A percentile compares a stretch with the other conserved stretches of the same genome.
Evolutionary conservation across 2,329 filamentous ascomycete genomes (phyloP).

Genomic region (Alternaria brassicae): DNA sequence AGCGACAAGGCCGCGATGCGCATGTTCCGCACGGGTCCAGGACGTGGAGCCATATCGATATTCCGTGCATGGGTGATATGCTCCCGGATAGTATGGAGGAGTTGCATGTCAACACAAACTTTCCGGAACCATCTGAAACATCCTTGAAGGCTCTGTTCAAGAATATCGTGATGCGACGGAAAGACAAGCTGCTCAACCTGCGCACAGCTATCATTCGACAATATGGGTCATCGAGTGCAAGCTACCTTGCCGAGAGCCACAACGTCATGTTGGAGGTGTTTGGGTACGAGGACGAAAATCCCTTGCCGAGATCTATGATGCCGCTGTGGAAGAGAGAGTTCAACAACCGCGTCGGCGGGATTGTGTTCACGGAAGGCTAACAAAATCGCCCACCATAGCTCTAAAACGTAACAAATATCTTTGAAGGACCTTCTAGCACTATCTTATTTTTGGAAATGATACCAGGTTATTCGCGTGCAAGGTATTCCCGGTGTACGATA

Average conservation of each 20-base stretch:
- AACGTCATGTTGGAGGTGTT: slow-evolving; percentile 34
- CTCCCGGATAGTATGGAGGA: slow-evolving; percentile 38
- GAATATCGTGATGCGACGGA: slow-evolving; percentile 35
- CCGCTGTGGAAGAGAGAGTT: slow-evolving; percentile 46
- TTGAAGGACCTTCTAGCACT: not conserved
- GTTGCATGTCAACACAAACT: slow-evolving; percentile 42
- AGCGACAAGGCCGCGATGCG: slow-evolving; percentile 31
- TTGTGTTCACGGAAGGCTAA: slow-evolving; percentile 19
- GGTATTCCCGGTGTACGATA: not conserved
- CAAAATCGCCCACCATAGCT: not conserved
- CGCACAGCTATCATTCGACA: slow-evolving; percentile 36
- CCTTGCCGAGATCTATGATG: slow-evolving; percentile 36
- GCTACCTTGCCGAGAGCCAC: slow-evolving; percentile 23
- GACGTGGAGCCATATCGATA: slow-evolving; percentile 40
- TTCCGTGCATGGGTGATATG: slow-evolving; percentile 47
- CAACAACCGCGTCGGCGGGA: slow-evolving; percentile 29
- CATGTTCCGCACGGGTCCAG: slow-evolving; percentile 26
- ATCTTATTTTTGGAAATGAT: rapidly evolving
- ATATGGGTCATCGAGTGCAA: slow-evolving; percentile 27
- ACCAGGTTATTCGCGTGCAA: not conserved
- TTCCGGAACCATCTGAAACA: slow-evolving; percentile 29
- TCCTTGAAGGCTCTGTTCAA: slow-evolving; percentile 39
- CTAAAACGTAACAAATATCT: not conserved
- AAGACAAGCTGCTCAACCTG: slow-evolving; percentile 26
- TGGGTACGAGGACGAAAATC: slow-evolving; percentile 17